Evolutionary conservation across 2,329 filamentous ascomycete species (phyloP).

Genomic region (Fusarium acutatum): DNA sequence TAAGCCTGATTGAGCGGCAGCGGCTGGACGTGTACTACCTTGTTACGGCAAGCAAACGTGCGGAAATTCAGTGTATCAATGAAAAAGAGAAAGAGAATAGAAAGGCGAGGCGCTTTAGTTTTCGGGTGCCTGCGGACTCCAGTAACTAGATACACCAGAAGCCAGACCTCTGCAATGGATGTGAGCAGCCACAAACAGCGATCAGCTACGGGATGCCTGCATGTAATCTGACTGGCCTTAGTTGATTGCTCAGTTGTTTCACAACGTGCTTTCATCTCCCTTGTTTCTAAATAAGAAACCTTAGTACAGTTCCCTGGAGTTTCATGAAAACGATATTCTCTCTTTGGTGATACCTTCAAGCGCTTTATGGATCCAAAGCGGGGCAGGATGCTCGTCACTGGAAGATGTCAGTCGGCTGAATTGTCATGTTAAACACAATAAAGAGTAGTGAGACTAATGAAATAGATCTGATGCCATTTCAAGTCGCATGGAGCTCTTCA

Average conservation of each 20-base stretch:
- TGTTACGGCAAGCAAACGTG: neutral
- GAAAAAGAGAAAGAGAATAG: neutral
- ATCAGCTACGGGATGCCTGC: neutral
- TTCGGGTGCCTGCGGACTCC: neutral
- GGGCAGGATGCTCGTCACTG: neutral
- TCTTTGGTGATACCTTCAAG: neutral
- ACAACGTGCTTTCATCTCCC: neutral
- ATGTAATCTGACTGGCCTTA: neutral
- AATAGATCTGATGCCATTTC: neutral
- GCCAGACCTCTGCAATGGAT: neutral
- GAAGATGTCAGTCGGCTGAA: neutral
- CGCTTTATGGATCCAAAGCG: neutral
- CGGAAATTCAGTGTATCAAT: neutral
- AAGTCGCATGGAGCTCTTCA: neutral
- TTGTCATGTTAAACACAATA: neutral
- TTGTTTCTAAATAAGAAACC: neutral
- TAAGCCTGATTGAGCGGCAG: neutral
- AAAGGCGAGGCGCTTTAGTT: constrained; percentile 9
- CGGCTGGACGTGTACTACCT: neutral
- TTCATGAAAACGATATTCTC: neutral
- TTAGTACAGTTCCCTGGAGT: neutral
- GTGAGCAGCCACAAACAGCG: neutral
- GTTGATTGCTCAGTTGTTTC: neutral
- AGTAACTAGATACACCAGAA: neutral
- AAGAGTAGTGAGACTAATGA: neutral